Evolutionary conservation across 805 yeast species (phyloP).

Genomic region (Suhomyces prunicola): DNA sequence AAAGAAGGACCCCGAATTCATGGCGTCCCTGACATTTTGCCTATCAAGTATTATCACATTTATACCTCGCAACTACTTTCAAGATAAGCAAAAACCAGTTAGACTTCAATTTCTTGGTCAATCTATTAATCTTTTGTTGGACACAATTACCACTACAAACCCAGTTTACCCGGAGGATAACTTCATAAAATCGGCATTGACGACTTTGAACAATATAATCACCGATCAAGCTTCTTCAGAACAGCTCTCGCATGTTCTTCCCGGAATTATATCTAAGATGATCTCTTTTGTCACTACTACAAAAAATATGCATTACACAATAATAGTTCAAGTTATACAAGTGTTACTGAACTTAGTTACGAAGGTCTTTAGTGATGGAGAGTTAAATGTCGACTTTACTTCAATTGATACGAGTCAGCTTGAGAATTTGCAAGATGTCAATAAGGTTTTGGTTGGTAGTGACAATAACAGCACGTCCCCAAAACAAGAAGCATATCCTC

Average conservation of each 20-base stretch:
- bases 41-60: slow-evolving; percentile 8
- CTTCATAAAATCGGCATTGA: slow-evolving; percentile 9
- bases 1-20: slow-evolving; percentile 12
- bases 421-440: slow-evolving; percentile 10
- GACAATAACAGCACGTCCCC: neutral
- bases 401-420: neutral
- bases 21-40: slow-evolving; percentile 13
- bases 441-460: slow-evolving; percentile 10
- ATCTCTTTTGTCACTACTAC: slow-evolving; percentile 24
- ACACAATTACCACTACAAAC: slow-evolving; percentile 8
- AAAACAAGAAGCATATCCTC: neutral
- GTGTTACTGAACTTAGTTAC: slow-evolving; percentile 18
- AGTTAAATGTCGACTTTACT: slow-evolving; percentile 6
- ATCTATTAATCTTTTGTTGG: slow-evolving; percentile 23
- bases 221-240: slow-evolving; percentile 22
- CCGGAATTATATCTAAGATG: slow-evolving; percentile 36
- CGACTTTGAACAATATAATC: slow-evolving; percentile 13
- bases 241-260: slow-evolving; percentile 37
- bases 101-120: slow-evolving; percentile 29
- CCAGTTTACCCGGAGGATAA: slow-evolving; percentile 17
- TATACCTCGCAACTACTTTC: slow-evolving; percentile 2
- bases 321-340: slow-evolving; percentile 20
- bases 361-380: slow-evolving; percentile 31
- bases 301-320: slow-evolving; percentile 20
- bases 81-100: slow-evolving; percentile 9